These are phyloP conservation scores for Penicillium bialowiezense DNA, from an alignment of 495 filamentous ascomycete genomes.

Conservation along the genomic window DNA sequence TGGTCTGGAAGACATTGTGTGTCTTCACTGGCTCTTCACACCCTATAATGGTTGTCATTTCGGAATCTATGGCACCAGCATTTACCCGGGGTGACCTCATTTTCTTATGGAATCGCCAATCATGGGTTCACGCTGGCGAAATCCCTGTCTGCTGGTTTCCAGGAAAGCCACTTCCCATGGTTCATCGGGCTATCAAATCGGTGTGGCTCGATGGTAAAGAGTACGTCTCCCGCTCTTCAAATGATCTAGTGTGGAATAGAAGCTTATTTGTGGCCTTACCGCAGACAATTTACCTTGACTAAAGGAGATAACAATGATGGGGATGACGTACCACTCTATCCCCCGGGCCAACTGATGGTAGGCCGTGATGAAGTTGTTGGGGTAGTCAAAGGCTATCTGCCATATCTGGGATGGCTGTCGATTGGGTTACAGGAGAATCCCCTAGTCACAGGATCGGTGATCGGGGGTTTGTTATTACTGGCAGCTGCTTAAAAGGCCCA, in stretches of 20 bases:
- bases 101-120: constrained; percentile 23
- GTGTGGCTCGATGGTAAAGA: too few relatives aligned
- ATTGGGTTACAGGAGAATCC: too few relatives aligned
- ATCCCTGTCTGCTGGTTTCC: constrained; percentile 34
- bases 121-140: constrained; percentile 21
- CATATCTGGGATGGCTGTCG: constrained; percentile 11
- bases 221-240: background rate
- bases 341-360: constrained; percentile 12
- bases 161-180: constrained; percentile 29
- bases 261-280: too few relatives aligned
- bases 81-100: constrained; percentile 36
- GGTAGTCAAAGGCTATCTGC: constrained; percentile 21
- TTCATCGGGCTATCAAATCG: constrained; percentile 25
- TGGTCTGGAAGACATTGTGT: constrained; percentile 6
- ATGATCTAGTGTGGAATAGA: background rate
- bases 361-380: constrained; percentile 22
- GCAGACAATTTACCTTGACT: constrained; percentile 21
- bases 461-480: too few relatives aligned
- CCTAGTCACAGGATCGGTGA: too few relatives aligned
- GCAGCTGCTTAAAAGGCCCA: too few relatives aligned
- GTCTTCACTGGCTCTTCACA: background rate
- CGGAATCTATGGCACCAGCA: constrained; percentile 29
- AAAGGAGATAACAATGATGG: constrained; percentile 30
- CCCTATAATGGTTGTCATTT: constrained; percentile 10
- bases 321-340: constrained; percentile 24